Conservation (phyloP, 1,139 yeast species). For the Yamadazyma pseudoaaseri region DNA sequence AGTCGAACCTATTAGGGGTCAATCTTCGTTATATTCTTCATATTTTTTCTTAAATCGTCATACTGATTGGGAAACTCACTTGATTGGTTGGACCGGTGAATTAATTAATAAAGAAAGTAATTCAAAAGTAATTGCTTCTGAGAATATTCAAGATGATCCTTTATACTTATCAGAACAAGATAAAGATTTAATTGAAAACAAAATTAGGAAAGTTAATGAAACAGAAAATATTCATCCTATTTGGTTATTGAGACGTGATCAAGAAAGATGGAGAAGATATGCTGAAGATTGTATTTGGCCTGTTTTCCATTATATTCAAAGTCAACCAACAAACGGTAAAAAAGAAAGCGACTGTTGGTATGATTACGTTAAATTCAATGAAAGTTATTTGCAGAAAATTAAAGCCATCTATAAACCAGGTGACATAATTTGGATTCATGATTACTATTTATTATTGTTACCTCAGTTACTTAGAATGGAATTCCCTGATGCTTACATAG, state of each 20-base stretch:
- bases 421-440: constrained; percentile 94
- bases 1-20: constrained; percentile 71
- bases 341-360: constrained; percentile 84
- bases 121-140: constrained; percentile 12
- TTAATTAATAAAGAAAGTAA: constrained; percentile 41
- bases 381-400: constrained; percentile 81
- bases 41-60: constrained; percentile 62
- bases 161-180: constrained; percentile 59
- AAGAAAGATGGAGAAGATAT: constrained; percentile 78
- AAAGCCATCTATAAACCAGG: constrained; percentile 77
- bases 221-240: constrained; percentile 71
- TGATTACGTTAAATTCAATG: constrained; percentile 87
- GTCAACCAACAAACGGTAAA: constrained; percentile 59
- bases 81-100: constrained; percentile 97
- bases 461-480: constrained; percentile 87
- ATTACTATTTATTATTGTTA: constrained; percentile 77
- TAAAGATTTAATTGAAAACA: constrained; percentile 45
- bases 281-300: constrained; percentile 96
- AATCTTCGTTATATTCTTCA: constrained; percentile 80
- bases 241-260: constrained; percentile 76
- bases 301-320: constrained; percentile 86
- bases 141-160: constrained; percentile 50
- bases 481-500: constrained; percentile 77
- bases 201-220: constrained; percentile 43
- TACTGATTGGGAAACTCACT: constrained; percentile 81